These are phyloP conservation scores for Solanum commersonii DNA, from an alignment of 257 asterid species.

Conservation along the genomic window DNA sequence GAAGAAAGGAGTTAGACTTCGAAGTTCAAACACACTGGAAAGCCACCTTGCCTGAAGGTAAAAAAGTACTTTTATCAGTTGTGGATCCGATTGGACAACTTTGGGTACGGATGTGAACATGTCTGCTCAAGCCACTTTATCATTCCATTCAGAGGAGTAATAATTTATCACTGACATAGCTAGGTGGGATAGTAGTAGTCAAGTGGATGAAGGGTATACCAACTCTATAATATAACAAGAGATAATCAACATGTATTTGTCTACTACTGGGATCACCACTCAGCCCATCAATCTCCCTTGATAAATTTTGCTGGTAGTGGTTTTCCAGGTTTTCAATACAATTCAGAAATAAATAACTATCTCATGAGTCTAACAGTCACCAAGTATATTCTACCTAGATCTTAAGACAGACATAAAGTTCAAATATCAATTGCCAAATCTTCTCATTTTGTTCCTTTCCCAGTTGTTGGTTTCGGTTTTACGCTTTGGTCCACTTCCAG, in stretches of 20 bases:
- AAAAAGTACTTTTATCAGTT: neutral
- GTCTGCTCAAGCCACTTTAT: neutral
- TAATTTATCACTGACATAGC: neutral
- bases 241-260: neutral
- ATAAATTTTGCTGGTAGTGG: neutral
- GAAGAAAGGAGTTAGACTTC: no score
- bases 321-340: neutral
- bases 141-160: neutral
- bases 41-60: no score
- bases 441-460: conserved; percentile 2
- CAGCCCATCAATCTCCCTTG: neutral
- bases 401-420: neutral
- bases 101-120: neutral
- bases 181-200: neutral
- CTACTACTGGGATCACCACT: neutral
- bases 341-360: neutral
- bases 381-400: neutral
- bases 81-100: neutral
- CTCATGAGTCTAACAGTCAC: neutral
- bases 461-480: neutral
- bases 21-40: no score
- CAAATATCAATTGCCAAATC: neutral
- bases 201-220: neutral
- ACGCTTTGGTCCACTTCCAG: conserved; percentile 6
- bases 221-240: neutral